These are phyloP conservation scores for Glutinoglossum americanum DNA, from an alignment of 495 filamentous ascomycete genomes.

Conservation along the genomic window DNA sequence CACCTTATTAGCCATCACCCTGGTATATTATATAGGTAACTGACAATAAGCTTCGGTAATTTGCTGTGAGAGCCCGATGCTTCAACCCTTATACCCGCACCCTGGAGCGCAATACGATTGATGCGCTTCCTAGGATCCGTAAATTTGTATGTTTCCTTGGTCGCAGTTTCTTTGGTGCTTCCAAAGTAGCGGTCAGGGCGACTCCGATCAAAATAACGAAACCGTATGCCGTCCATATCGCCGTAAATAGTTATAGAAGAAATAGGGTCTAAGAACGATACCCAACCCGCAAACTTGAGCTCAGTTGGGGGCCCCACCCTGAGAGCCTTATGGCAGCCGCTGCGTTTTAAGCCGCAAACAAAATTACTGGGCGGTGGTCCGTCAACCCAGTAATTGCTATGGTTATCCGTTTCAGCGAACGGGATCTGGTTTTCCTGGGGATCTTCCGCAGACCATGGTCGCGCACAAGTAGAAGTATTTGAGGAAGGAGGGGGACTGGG, in stretches of 20 bases:
- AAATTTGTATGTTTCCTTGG: background rate
- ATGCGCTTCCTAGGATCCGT: background rate
- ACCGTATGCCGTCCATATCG: constrained; percentile 2
- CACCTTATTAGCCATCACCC: background rate
- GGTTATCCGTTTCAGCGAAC: background rate
- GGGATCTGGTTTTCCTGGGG: background rate
- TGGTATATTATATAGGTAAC: background rate
- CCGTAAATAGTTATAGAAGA: constrained; percentile 1
- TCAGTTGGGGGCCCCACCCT: background rate
- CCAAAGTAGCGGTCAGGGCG: constrained; percentile 4
- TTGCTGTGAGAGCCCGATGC: background rate
- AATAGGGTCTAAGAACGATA: constrained; percentile 2
- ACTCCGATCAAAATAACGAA: background rate
- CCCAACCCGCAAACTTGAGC: background rate
- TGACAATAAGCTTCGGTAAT: background rate
- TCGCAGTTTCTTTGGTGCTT: background rate
- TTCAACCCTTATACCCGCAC: background rate
- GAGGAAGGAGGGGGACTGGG: background rate
- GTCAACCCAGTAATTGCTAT: constrained; percentile 2
- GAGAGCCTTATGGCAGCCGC: background rate
- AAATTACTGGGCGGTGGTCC: background rate
- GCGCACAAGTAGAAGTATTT: background rate
- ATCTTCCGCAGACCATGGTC: background rate
- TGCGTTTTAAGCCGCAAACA: background rate
- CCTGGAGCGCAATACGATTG: background rate